phyloP scores from a whole-genome alignment of 1,139 yeast species.

The Candida frijolesensis region DNA sequence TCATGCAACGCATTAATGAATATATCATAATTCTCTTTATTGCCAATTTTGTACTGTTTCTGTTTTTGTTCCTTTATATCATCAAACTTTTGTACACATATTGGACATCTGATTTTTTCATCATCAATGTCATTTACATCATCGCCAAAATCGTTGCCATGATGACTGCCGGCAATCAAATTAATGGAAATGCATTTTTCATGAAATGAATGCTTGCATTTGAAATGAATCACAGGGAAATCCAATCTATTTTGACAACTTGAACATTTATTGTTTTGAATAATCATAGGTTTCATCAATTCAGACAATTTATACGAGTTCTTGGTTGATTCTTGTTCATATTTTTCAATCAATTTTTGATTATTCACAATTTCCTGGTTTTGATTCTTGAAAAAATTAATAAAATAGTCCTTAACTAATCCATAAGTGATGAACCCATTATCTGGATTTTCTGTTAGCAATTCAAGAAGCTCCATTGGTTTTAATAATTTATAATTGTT shows the following conservation, averaged over 20 bases:
- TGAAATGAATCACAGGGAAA: conserved; percentile 80
- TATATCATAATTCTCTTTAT: conserved; percentile 62
- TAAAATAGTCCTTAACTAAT: conserved; percentile 66
- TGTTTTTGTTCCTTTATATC: conserved; percentile 60
- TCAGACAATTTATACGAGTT: conserved; percentile 57
- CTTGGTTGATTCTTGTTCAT: conserved; percentile 64
- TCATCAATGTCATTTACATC: conserved; percentile 18
- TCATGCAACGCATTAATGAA: conserved; percentile 62
- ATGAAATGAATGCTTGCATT: conserved; percentile 87
- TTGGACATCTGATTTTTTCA: conserved; percentile 56
- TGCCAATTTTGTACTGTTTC: conserved; percentile 52
- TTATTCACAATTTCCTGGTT: conserved; percentile 71
- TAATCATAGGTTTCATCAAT: conserved; percentile 57
- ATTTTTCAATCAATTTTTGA: conserved; percentile 64
- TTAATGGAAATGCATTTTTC: conserved; percentile 71
- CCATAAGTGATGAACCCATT: conserved; percentile 75
- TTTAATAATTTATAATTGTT: conserved; percentile 59
- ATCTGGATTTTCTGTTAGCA: conserved; percentile 36
- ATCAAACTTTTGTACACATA: conserved; percentile 70
- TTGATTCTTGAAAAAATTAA: conserved; percentile 62
- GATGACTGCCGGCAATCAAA: conserved; percentile 20
- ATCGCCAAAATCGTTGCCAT: conserved; percentile 6
- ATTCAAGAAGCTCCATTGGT: conserved; percentile 75
- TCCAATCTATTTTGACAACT: conserved; percentile 72
- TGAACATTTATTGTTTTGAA: conserved; percentile 72